Evolutionary conservation across 1,284 basidiomycete genomes (phyloP), one percentile per base, ranked within the genome.

Genomic region (Rhodotorula mucilaginosa): DNA sequence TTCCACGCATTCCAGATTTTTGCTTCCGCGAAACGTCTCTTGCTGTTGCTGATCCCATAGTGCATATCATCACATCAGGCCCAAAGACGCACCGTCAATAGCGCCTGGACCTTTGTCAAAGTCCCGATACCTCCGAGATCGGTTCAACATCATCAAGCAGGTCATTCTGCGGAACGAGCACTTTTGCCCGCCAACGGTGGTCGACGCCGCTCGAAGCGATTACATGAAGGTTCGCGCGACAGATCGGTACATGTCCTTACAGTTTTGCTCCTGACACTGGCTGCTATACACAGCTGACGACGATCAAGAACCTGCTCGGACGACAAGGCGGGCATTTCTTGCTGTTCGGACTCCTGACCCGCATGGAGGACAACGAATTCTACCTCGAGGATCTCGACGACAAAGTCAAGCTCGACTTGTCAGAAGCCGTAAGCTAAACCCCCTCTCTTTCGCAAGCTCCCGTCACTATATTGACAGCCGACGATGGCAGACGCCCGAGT

Each of bases 331-430:
- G 95, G 68, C 87, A 93, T 21, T 99, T 99, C 82, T 83, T 99
- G 58, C 86, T 99, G 5, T 89, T 99, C 61, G 97, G 97, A 21
- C 93, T 98, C 89, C 86, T 99, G 7, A 85, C 88, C 1, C 90
- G 94, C 73, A 89, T 90, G 67, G 92, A 93, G 77, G 92, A 97
- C 81, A 95, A 95, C 0, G 88, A 88, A 75, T 83, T 97, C 61
- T 94, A 90, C 78, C 84, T 99, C 10, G 97, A 99, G 82, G 97
- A 99, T 80, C 86, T 91, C 23, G 97, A 99, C 77, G 97, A 96
- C 5, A 85, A 84, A 31, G 95, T 99, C 0, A 89, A 89, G 64
- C 84, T 99, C 46, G 94, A 99, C 80, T 89, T 98, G 78, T 88
- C 89, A 7, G 89, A 91, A 77, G 86, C 96, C 58, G 94, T 95